These are phyloP conservation scores for Colletotrichum karsti DNA, from an alignment of 2,329 filamentous ascomycete species.

Conservation along the genomic window DNA sequence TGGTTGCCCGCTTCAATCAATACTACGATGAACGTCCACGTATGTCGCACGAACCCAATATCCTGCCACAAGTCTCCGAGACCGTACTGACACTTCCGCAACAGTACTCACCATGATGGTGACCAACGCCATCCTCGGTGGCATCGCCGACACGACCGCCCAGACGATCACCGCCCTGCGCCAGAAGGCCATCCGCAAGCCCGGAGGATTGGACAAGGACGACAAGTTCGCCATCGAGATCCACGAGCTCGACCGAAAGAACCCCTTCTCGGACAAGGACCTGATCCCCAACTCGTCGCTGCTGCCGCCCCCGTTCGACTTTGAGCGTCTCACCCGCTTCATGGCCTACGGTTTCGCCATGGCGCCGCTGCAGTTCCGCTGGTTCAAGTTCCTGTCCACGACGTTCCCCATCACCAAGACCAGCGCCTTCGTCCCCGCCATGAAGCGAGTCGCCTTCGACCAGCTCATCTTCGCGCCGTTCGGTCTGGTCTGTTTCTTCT, in stretches of 20 bases:
- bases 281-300: conserved; percentile 70
- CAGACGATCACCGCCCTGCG: conserved; percentile 90
- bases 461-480: conserved; percentile 93
- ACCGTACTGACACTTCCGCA: conserved; percentile 10
- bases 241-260: conserved; percentile 85
- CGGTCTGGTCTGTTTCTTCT: conserved; percentile 89
- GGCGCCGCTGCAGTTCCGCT: conserved; percentile 94
- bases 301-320: conserved; percentile 88
- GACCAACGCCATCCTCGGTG: conserved; percentile 94
- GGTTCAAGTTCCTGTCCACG: conserved; percentile 87
- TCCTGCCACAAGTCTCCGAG: neutral
- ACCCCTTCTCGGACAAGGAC: conserved; percentile 71
- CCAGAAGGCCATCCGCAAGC: conserved; percentile 70
- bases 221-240: conserved; percentile 88
- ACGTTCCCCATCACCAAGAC: conserved; percentile 87
- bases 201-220: conserved; percentile 65
- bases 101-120: conserved; percentile 97
- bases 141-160: conserved; percentile 94
- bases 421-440: conserved; percentile 76
- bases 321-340: conserved; percentile 91
- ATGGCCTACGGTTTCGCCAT: conserved; percentile 98
- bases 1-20: conserved; percentile 88
- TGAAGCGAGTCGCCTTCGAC: conserved; percentile 92
- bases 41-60: conserved; percentile 48
- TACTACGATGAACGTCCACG: conserved; percentile 92